A percentile compares a stretch with the other conserved stretches of the same genome.
Evolutionary conservation across 2,329 filamentous ascomycete species (phyloP).

Genomic region (Scedosporium aurantiacum): DNA sequence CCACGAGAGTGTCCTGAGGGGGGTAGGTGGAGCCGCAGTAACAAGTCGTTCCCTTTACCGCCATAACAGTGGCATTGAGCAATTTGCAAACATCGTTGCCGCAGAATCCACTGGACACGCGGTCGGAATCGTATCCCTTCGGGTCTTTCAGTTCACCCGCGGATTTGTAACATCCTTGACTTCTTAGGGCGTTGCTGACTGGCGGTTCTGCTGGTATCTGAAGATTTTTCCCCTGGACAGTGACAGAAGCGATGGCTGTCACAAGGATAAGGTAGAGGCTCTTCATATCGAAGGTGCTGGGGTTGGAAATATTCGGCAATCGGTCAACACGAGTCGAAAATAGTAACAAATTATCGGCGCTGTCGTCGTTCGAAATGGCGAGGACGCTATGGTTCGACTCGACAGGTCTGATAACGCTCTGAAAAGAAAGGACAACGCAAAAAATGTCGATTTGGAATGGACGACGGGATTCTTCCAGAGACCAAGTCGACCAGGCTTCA

Average conservation of each 20-base stretch:
- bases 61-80: slow-evolving; percentile 46
- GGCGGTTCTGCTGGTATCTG: slow-evolving; percentile 29
- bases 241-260: background rate
- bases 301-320: too few relatives aligned
- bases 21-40: slow-evolving; percentile 65
- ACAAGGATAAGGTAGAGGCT: background rate
- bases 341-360: too few relatives aligned
- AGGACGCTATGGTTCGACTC: background rate
- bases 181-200: slow-evolving; percentile 23
- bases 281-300: background rate
- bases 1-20: slow-evolving; percentile 37
- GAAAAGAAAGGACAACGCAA: slow-evolving; percentile 5
- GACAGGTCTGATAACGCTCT: background rate
- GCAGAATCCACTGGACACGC: slow-evolving; percentile 31
- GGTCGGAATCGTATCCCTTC: slow-evolving; percentile 10
- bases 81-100: slow-evolving; percentile 24
- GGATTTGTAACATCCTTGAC: slow-evolving; percentile 41
- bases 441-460: background rate
- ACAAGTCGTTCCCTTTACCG: slow-evolving; percentile 52
- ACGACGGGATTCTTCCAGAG: slow-evolving; percentile 1
- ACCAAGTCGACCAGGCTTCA: background rate
- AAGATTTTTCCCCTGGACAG: background rate
- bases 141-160: slow-evolving; percentile 26
- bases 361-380: too few relatives aligned
- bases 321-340: too few relatives aligned